Evolutionary conservation across 2,329 filamentous ascomycete genomes (phyloP), one percentile per base, ranked within the genome.

Genomic region (Fusarium incarnatum): DNA sequence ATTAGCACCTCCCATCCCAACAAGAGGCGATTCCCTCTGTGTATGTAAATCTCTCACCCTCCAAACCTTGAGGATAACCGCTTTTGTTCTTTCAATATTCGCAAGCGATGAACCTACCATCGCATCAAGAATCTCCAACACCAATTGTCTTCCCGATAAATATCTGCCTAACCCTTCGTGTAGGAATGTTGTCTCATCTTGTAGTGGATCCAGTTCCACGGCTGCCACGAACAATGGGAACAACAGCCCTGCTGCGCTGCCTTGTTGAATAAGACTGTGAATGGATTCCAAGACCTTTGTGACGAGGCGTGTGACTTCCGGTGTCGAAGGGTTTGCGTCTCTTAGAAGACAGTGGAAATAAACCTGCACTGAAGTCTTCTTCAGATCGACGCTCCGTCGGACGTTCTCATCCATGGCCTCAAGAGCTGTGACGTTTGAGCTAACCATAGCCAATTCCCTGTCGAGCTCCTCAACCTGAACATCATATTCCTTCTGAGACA

Each of bases 41-140:
- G 69, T 45, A 15, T 70, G 44, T 3, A 77, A 48, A 23, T 85
- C 83, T 23, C 83, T 77, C 45, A 79, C 79, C 58, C 81, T 79
- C 84, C 84, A 85, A 13, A 85, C 79, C 46, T 82, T 83, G 12
- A 80, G 77, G 54, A 85, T 83, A 6, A 85, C 84, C 1, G 81
- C 79, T 13, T 81, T 76, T 10, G 82, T 84, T 22, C 82, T 79
- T 12, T 80, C 77, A 9, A 85, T 78, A 47, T 85, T 85, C 1
- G 73, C 76, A 2, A 84, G 74, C 3, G 82, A 83, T 1, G 77
- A 80, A 23, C 80, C 77, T 0, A 78, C 75, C 77, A 85, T 81
- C 3, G 77, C 76, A 6, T 80, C 76, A n/a, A 75, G 44, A 9
- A 57, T 70, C 6, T 74, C 73, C 1, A 75, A 27, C 0, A 75